Evolutionary conservation across 2,329 filamentous ascomycete genomes (phyloP).

Genomic region (Cryphonectria radicalis): DNA sequence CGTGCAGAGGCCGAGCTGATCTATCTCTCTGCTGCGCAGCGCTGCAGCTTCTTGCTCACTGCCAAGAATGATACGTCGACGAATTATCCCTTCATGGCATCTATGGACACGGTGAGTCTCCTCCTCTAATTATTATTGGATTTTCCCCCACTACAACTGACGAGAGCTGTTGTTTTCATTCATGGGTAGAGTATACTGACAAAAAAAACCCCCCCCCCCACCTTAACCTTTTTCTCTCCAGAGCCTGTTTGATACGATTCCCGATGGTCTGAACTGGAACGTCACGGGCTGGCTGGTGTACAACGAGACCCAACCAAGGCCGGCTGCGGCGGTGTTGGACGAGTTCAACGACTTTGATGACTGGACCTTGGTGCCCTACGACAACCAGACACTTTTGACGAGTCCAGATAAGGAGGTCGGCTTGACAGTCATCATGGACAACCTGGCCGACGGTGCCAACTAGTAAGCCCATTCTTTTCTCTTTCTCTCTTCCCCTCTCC

Average conservation of each 20-base stretch:
- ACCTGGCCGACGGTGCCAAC: conserved; percentile 68
- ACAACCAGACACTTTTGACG: conserved; percentile 63
- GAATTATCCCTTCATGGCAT: conserved; percentile 71
- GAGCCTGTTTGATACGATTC: conserved; percentile 71
- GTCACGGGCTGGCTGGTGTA: conserved; percentile 69
- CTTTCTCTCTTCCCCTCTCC: too few species aligned
- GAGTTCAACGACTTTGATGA: conserved; percentile 69
- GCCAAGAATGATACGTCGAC: conserved; percentile 62
- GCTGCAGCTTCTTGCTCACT: conserved; percentile 65
- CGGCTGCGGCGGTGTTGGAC: conserved; percentile 55
- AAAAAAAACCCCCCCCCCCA: too few species aligned
- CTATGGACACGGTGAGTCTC: conserved; percentile 59
- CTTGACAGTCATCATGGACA: conserved; percentile 68
- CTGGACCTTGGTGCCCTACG: conserved; percentile 69
- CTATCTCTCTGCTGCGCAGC: conserved; percentile 70
- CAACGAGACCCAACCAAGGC: conserved; percentile 49
- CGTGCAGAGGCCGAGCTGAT: conserved; percentile 63
- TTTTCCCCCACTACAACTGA: too few species aligned
- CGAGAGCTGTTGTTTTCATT: too few species aligned
- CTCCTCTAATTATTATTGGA: too few species aligned
- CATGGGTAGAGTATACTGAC: conserved; percentile 34
- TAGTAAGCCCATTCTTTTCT: conserved; percentile 52
- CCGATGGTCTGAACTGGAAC: conserved; percentile 69
- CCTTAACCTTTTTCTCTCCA: conserved; percentile 33
- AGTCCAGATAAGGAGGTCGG: conserved; percentile 67